Conservation (phyloP, 1,139 yeast genomes). For the Protomyces macrosporus region DNA sequence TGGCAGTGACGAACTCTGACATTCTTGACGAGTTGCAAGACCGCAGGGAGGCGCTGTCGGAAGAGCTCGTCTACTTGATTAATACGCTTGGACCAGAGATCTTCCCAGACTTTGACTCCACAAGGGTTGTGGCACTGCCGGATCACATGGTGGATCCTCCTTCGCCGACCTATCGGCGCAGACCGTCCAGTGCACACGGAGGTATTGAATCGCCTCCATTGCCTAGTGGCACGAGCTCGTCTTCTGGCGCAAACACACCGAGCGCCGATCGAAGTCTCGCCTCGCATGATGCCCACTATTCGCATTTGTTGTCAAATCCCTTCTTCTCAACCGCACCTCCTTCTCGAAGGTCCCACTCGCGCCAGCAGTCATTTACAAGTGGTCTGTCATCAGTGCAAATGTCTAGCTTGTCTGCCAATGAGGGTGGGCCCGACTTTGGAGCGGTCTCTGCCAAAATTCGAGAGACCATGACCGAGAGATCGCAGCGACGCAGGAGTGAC, state of each 20-base stretch:
- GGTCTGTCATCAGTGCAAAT: conserved; percentile 14
- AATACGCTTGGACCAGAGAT: conserved; percentile 70
- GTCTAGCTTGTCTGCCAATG: conserved; percentile 3
- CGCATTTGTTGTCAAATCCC: conserved; percentile 4
- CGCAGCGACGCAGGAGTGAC: conserved; percentile 3
- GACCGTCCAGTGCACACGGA: conserved; percentile 3
- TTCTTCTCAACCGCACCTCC: conserved; percentile 18
- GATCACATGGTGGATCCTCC: conserved; percentile 20
- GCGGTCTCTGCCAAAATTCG: conserved; percentile 10
- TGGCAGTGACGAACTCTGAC: conserved; percentile 46
- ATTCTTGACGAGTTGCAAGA: conserved; percentile 51
- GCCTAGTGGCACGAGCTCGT: background rate
- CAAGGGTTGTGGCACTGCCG: conserved; percentile 26
- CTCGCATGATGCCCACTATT: background rate
- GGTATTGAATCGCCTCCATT: conserved; percentile 12
- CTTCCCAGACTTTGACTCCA: conserved; percentile 63
- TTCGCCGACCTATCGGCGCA: background rate
- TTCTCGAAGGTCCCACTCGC: conserved; percentile 20
- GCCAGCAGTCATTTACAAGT: conserved; percentile 1
- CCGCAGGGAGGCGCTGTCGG: conserved; percentile 52
- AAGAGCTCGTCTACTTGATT: conserved; percentile 60
- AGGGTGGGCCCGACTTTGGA: conserved; percentile 7
- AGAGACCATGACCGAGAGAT: conserved; percentile 1
- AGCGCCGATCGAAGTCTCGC: background rate
- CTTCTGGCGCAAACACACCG: conserved; percentile 14